Base-by-base conservation (phyloP, 371 early-diverging fungal genomes). In the Haplosporangium sp. region DNA sequence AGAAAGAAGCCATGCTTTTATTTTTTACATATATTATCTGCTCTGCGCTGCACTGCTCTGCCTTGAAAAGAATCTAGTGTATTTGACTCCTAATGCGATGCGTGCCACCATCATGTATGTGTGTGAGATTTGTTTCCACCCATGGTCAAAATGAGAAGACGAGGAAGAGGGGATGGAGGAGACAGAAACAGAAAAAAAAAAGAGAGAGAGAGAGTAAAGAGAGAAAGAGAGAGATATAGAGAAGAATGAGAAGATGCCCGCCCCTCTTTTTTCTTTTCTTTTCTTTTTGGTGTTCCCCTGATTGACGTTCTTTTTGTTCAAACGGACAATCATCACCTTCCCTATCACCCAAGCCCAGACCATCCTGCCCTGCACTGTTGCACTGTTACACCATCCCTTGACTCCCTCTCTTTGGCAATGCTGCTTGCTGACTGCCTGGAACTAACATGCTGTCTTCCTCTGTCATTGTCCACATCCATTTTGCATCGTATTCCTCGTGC, bases 221-320 rank as follows among this genome's bases (percentile, higher is more conserved):
- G 29, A 29, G 16, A 50, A 18, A 8, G 16, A 18, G 50, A 18
- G 16, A 8, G 18, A n/a, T 13, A 21, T 50, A 18, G 50, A 18
- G 20, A 45, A 50, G 50, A 50, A 50, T 50, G 50, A 50, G 50
- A 29, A 18, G 50, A 50, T 50, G 18, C 50, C 50, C 29, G 29
- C 29, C 50, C 43, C 46, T 55, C 42, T 37, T 55, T 45, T 54
- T 21, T 58, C 8, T 9, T 20, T 29, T 29, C 29, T n/a, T 36
- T 38, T 61, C 40, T 48, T 40, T 51, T 40, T 23, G 50, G 16
- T 18, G 50, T 18, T 18, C 50, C 50, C 18, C 50, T 18, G 10
- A 18, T 4, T 18, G 10, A 18, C 10, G 16, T 50, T 9, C 50
- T 50, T 50, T 9, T 50, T 13, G 4, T 29, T 18, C 20, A 21